These are phyloP conservation scores for Saccharomycopsis sp. DNA, from an alignment of 805 yeast species.

Conservation along the genomic window DNA sequence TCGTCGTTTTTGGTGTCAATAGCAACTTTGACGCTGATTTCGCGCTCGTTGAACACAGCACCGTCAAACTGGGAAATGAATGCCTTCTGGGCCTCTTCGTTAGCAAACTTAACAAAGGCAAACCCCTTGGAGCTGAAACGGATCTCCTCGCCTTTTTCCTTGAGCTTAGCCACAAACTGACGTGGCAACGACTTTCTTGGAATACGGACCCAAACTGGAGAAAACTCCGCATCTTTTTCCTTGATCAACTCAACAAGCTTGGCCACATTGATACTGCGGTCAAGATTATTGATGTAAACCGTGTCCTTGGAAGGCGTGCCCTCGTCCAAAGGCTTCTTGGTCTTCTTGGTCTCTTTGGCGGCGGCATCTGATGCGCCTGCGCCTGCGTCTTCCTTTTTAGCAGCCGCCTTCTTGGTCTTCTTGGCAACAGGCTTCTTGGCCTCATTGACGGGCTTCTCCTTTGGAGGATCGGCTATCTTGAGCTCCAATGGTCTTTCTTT, in stretches of 20 bases:
- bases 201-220: conserved; percentile 53
- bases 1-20: conserved; percentile 40
- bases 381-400: conserved; percentile 6
- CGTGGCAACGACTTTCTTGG: conserved; percentile 46
- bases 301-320: conserved; percentile 54
- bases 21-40: conserved; percentile 64
- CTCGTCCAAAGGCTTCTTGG: conserved; percentile 32
- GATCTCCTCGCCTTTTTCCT: conserved; percentile 39
- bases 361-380: conserved; percentile 13
- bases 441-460: conserved; percentile 20
- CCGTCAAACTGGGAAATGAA: conserved; percentile 68
- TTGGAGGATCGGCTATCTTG: conserved; percentile 44
- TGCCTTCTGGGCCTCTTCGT: conserved; percentile 51
- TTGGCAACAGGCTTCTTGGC: conserved; percentile 19
- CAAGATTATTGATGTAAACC: conserved; percentile 55
- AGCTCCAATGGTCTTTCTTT: conserved; percentile 44
- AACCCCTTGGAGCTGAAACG: conserved; percentile 51
- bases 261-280: conserved; percentile 41
- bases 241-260: conserved; percentile 41
- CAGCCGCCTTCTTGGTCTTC: conserved; percentile 20
- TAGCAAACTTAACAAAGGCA: conserved; percentile 54
- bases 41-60: conserved; percentile 56
- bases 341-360: conserved; percentile 20
- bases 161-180: conserved; percentile 37
- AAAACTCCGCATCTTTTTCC: conserved; percentile 32